Base-by-base conservation (phyloP, 176 grass and related monocot genomes). In the Carex scoparia region DNA sequence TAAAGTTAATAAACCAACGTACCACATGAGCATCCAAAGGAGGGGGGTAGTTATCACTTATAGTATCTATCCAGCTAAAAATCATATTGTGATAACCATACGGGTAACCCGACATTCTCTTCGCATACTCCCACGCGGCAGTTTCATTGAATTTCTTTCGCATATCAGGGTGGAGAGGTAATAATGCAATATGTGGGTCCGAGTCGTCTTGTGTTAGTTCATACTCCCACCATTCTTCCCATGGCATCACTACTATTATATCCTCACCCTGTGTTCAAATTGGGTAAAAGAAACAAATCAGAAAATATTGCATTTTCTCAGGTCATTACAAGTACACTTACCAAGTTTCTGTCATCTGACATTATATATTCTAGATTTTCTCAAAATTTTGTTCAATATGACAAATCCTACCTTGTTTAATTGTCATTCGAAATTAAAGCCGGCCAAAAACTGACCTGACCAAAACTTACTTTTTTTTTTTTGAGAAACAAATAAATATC, bases 81-180 rank as follows among this genome's bases (percentile, higher is more conserved):
- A 98, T 98, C 93, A 98, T 86, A 83, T 98, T 98, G 79, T 98
- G 96, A 60, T 98, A 98, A 1, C 96, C 96, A 16, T 98, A 98
- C 84, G 93, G 93, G 15, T 85, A 92, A 54, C 93, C 90, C 38
- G 82, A 46, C 96, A 98, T 98, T 82, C 77, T 92, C 81, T 90
- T 92, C 57, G 93, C 96, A 90, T 93, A 98, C 79, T 83, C 90
- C 96, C 96, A 98, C 71, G 96, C 96, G 13, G 96, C 96, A 37
- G 93, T 95, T 71, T 90, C 91, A 60, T 98, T 98, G 81, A 98
- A 98, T 85, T 98, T 98, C 76, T 86, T 89, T 74, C 90, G 85
- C 53, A 94, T 59, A 82, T 94, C 89, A 62, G 91, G 91, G 86
- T 89, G 91, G 53, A 98, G 85, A 23, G 91, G 93, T 88, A 98